phyloP scores from a whole-genome alignment of 2,329 filamentous ascomycete genomes.

The Pseudocercospora fuligena region DNA sequence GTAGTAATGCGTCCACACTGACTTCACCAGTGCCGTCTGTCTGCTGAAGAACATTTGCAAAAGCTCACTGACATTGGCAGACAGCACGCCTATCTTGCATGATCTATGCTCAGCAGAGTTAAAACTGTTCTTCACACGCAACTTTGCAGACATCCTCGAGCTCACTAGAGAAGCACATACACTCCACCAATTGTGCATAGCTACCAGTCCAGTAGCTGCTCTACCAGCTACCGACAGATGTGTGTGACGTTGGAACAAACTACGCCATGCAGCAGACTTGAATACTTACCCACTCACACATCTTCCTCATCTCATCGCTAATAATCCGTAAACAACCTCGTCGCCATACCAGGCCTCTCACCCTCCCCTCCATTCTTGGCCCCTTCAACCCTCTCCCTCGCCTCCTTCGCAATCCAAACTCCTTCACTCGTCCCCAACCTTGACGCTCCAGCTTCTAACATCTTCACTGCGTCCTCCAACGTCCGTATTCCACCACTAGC shows the following conservation, averaged over 20 bases:
- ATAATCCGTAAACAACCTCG: conserved; percentile 8
- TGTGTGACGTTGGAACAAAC: too few relatives aligned
- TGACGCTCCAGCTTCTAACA: conserved; percentile 62
- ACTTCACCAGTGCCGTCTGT: too few relatives aligned
- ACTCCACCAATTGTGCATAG: neutral
- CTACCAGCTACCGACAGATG: neutral
- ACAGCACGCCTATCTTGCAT: neutral
- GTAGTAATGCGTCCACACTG: neutral
- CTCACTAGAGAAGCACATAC: neutral
- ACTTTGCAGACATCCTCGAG: neutral
- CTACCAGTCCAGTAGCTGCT: neutral
- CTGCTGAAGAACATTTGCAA: neutral
- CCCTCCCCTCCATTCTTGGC: neutral
- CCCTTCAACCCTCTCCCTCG: conserved; percentile 31
- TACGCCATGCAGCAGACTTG: too few relatives aligned
- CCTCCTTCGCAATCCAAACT: conserved; percentile 60
- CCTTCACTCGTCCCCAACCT: conserved; percentile 62
- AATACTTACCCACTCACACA: too few relatives aligned
- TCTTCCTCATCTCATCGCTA: neutral
- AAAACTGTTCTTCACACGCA: neutral
- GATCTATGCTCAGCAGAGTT: neutral
- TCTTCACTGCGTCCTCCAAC: conserved; percentile 55
- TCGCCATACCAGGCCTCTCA: conserved; percentile 1
- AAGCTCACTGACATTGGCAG: neutral
- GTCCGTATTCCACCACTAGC: conserved; percentile 62